Evolutionary conservation across 768 basidiomycete species (phyloP).

Genomic region (Hygrocybe coccinea): DNA sequence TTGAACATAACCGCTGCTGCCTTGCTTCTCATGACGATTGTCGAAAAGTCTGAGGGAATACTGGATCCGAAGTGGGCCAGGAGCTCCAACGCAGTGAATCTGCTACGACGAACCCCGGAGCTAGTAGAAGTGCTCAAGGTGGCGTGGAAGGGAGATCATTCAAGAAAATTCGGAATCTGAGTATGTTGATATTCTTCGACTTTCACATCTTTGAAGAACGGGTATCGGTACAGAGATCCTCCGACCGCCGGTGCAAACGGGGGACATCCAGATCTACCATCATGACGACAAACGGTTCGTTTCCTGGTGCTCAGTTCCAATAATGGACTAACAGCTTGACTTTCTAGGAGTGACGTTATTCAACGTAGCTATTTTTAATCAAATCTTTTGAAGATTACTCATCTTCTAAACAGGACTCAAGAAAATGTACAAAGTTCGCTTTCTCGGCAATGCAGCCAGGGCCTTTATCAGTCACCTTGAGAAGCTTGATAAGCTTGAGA

Average conservation of each 20-base stretch:
- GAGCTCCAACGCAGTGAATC: not conserved
- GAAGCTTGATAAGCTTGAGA: not conserved
- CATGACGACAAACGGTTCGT: too few species aligned
- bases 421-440: not conserved
- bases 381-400: conserved; percentile 6
- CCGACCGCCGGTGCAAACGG: not conserved
- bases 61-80: not conserved
- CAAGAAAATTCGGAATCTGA: not conserved
- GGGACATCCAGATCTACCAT: too few species aligned
- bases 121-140: not conserved
- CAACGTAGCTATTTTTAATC: conserved; percentile 14
- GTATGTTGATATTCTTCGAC: not conserved
- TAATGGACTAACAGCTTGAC: too few species aligned
- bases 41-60: not conserved
- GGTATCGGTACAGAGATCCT: not conserved
- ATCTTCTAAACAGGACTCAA: not conserved
- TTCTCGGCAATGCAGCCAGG: not conserved
- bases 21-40: not conserved
- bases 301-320: too few species aligned
- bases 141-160: not conserved
- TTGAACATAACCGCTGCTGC: not conserved
- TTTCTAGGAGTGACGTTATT: not conserved
- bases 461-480: not conserved
- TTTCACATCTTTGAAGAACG: not conserved
- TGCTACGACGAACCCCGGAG: not conserved